Percentiles rank a stretch among this genome's conserved stretches.
phyloP scores from a whole-genome alignment of 148 eudicot genomes.

The Arctostaphylos glauca region DNA sequence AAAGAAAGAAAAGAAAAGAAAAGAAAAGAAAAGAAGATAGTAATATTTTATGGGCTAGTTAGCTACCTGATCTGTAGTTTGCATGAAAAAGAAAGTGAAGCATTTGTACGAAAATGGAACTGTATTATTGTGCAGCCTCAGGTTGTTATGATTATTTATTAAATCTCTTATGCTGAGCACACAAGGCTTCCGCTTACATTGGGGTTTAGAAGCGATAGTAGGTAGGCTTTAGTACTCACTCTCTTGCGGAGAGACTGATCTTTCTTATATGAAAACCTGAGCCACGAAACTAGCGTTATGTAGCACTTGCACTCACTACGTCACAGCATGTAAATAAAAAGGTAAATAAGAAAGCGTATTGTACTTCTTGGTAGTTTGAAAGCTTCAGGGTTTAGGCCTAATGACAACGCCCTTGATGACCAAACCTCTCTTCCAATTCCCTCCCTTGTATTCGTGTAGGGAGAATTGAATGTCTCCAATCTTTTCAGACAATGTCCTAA shows the following conservation, averaged over 20 bases:
- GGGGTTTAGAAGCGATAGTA: not conserved
- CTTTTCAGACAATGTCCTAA: conserved; percentile 24
- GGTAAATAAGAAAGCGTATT: not conserved
- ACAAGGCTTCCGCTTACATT: not conserved
- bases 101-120: not conserved
- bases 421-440: conserved; percentile 74
- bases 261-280: not conserved
- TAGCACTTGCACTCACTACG: not conserved
- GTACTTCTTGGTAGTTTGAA: not conserved
- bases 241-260: not conserved
- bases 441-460: conserved; percentile 55
- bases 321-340: not conserved
- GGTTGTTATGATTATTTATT: not conserved
- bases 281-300: not conserved
- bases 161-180: not conserved
- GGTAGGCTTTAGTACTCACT: not conserved
- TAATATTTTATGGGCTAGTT: not conserved
- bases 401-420: conserved; percentile 51
- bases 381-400: conserved; percentile 40
- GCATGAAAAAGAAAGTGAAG: not conserved
- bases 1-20: not conserved
- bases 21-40: not conserved
- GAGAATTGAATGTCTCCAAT: conserved; percentile 60
- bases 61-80: not conserved
- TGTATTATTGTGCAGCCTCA: not conserved